phyloP scores from a whole-genome alignment of 495 filamentous ascomycete genomes.

The Melanomma pulvis-pyrius region DNA sequence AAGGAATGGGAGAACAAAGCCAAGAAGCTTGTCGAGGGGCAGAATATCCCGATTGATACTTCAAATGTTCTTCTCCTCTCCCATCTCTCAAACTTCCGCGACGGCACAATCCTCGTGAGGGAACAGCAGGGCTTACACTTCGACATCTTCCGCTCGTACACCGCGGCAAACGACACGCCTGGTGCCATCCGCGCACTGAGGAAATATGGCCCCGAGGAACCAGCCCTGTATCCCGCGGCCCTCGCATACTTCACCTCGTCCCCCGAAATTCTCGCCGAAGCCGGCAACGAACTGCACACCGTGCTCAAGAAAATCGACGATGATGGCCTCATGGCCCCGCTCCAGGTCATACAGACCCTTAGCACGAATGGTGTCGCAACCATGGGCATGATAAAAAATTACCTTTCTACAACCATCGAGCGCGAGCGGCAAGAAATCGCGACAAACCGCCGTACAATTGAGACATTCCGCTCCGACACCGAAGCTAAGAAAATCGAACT shows the following conservation, averaged over 20 bases:
- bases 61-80: conserved; percentile 93
- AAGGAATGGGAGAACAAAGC: conserved; percentile 88
- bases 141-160: conserved; percentile 97
- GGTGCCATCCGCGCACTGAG: conserved; percentile 86
- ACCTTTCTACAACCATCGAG: conserved; percentile 85
- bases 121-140: conserved; percentile 90
- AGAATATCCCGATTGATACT: conserved; percentile 83
- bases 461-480: conserved; percentile 85
- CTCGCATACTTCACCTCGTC: conserved; percentile 92
- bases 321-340: conserved; percentile 89
- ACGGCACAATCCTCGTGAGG: conserved; percentile 88
- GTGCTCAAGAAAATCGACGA: conserved; percentile 86
- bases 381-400: conserved; percentile 95
- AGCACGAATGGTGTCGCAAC: conserved; percentile 84
- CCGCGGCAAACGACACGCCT: conserved; percentile 85
- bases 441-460: conserved; percentile 80
- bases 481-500: conserved; percentile 77
- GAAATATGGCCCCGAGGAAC: conserved; percentile 90
- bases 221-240: conserved; percentile 89
- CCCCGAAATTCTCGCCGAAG: conserved; percentile 78
- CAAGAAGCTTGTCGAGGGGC: conserved; percentile 76
- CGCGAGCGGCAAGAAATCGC: conserved; percentile 84
- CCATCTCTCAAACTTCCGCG: conserved; percentile 84
- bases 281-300: conserved; percentile 77
- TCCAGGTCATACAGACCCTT: conserved; percentile 94